A percentile compares a stretch with the other conserved stretches of the same genome.
These are phyloP conservation scores for Ophiostoma ips DNA, from an alignment of 2,329 filamentous ascomycete genomes.

Conservation along the genomic window DNA sequence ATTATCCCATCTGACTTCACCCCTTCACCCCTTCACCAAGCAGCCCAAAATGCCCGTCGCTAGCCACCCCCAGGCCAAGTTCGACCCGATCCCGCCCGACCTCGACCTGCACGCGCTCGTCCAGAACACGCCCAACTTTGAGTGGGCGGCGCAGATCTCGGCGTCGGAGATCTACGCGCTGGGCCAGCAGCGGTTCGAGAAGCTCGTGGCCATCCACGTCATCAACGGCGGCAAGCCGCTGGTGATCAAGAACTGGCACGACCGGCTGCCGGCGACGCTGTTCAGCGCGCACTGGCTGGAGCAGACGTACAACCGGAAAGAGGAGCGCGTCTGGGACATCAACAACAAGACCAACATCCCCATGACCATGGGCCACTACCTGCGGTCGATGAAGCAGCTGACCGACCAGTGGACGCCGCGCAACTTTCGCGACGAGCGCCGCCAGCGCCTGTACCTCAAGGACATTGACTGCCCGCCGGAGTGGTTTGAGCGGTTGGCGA, in stretches of 20 bases:
- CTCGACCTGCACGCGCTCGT: slow-evolving; percentile 67
- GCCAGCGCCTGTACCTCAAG: slow-evolving; percentile 86
- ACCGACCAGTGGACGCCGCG: slow-evolving; percentile 65
- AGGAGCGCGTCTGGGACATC: slow-evolving; percentile 76
- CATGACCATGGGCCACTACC: slow-evolving; percentile 80
- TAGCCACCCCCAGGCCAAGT: slow-evolving; percentile 67
- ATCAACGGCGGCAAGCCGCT: slow-evolving; percentile 75
- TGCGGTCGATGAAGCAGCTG: slow-evolving; percentile 73
- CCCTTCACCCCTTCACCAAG: no score
- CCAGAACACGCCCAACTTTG: slow-evolving; percentile 67
- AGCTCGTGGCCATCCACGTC: slow-evolving; percentile 70
- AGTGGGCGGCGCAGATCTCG: slow-evolving; percentile 70
- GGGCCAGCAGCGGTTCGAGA: slow-evolving; percentile 69
- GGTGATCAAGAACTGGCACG: slow-evolving; percentile 80
- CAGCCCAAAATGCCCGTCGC: background rate
- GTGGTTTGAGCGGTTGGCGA: slow-evolving; percentile 69
- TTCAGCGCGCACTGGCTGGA: slow-evolving; percentile 75
- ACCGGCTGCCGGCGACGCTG: slow-evolving; percentile 57
- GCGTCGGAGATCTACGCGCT: slow-evolving; percentile 65
- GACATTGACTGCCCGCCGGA: slow-evolving; percentile 88
- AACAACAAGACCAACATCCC: slow-evolving; percentile 57
- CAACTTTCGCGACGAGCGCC: slow-evolving; percentile 64
- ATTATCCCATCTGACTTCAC: no score
- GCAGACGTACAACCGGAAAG: slow-evolving; percentile 63
- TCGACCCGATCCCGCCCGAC: slow-evolving; percentile 79